Conservation (phyloP, 192 early-diverging fungal genomes). For the Geranomyces variabilis region DNA sequence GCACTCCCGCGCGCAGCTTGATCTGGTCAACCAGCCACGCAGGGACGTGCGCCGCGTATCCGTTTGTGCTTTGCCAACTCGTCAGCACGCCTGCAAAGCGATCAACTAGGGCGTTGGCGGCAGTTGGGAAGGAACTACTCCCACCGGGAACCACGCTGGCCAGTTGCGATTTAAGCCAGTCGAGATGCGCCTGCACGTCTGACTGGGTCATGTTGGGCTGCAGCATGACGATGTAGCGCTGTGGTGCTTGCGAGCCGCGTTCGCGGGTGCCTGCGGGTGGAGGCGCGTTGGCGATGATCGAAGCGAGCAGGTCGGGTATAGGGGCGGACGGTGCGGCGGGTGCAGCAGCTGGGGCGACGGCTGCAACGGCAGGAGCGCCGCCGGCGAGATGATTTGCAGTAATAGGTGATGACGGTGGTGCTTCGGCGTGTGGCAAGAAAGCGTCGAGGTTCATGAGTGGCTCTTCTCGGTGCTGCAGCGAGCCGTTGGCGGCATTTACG, state of each 20-base stretch:
- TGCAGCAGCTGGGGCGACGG: background rate
- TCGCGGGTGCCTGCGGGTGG: background rate
- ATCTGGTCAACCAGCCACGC: constrained; percentile 3
- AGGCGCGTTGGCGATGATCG: background rate
- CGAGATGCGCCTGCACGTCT: constrained; percentile 6
- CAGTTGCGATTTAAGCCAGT: background rate
- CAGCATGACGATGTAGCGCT: constrained; percentile 16
- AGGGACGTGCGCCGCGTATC: constrained; percentile 26
- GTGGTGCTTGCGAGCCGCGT: background rate
- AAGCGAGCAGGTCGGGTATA: background rate
- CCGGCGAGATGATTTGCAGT: no score
- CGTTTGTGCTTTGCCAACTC: background rate
- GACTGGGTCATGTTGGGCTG: background rate
- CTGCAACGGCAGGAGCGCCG: no score
- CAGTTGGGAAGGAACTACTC: background rate
- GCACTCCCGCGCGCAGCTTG: background rate
- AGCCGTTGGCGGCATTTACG: no score
- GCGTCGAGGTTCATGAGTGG: background rate
- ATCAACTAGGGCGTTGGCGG: background rate
- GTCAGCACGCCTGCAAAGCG: constrained; percentile 21
- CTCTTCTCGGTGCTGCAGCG: background rate
- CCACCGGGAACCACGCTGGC: background rate
- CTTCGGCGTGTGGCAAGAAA: background rate
- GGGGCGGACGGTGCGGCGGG: background rate
- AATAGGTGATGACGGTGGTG: background rate